These are phyloP conservation scores for Epichloe uncinata DNA, from an alignment of 2,329 filamentous ascomycete species.

Conservation along the genomic window DNA sequence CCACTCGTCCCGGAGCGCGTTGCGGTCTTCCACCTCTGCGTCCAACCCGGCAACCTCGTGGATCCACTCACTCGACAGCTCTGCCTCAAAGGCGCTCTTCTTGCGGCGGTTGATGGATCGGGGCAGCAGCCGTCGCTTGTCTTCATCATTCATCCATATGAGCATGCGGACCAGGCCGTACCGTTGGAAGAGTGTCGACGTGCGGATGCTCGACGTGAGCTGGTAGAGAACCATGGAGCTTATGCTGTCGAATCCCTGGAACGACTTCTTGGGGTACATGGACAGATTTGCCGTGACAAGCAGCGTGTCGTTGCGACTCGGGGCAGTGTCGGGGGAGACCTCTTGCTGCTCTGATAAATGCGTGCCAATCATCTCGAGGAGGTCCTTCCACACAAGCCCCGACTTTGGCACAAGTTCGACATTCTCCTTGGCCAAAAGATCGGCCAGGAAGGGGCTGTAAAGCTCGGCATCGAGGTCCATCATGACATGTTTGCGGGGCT, in stretches of 20 bases:
- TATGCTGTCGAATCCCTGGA: constrained; percentile 40
- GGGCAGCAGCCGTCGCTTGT: constrained; percentile 48
- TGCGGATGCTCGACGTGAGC: constrained; percentile 45
- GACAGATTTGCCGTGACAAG: constrained; percentile 59
- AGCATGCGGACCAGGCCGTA: constrained; percentile 74
- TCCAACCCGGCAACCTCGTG: constrained; percentile 41
- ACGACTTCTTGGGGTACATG: constrained; percentile 36
- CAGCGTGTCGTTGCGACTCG: constrained; percentile 54
- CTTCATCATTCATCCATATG: constrained; percentile 52
- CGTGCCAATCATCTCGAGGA: constrained; percentile 36
- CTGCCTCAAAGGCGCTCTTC: constrained; percentile 44
- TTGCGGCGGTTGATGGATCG: constrained; percentile 40
- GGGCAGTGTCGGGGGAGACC: constrained; percentile 23
- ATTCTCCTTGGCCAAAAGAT: constrained; percentile 37
- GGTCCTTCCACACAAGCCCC: constrained; percentile 47
- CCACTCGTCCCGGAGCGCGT: constrained; percentile 29
- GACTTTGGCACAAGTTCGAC: constrained; percentile 40
- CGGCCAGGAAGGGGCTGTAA: constrained; percentile 48
- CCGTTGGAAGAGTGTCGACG: constrained; percentile 49
- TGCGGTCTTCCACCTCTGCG: constrained; percentile 14
- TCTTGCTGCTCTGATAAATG: constrained; percentile 42
- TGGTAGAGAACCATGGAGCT: constrained; percentile 46
- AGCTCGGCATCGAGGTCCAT: constrained; percentile 54
- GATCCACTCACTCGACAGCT: constrained; percentile 46
- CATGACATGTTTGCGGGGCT: constrained; percentile 72